A percentile compares a stretch with the other conserved stretches of the same genome.
phyloP scores from a whole-genome alignment of 495 filamentous ascomycete species.

The Aspergillus funiculosus region DNA sequence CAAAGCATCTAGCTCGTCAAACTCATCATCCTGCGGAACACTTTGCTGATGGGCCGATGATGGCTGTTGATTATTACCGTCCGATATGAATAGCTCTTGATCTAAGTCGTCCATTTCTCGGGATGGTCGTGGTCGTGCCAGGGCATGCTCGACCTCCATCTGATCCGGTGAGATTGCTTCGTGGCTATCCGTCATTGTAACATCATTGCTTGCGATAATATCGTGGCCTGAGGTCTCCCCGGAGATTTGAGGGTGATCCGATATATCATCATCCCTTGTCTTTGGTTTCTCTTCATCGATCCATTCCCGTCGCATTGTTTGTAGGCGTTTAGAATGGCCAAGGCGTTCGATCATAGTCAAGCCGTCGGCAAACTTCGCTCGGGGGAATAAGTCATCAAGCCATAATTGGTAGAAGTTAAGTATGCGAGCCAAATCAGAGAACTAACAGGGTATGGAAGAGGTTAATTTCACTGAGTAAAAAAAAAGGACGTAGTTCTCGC shows the following conservation, averaged over 20 bases:
- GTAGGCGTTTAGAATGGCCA: slow-evolving; percentile 72
- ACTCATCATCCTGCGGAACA: slow-evolving; percentile 28
- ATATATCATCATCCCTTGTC: slow-evolving; percentile 3
- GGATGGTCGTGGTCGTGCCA: neutral
- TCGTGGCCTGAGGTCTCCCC: neutral
- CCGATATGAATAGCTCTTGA: slow-evolving; percentile 26
- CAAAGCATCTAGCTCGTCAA: slow-evolving; percentile 37
- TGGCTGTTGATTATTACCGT: slow-evolving; percentile 15
- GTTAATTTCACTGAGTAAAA: neutral
- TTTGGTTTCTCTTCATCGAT: slow-evolving; percentile 63
- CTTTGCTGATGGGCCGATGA: slow-evolving; percentile 4
- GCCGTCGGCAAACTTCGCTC: slow-evolving; percentile 88
- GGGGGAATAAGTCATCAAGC: slow-evolving; percentile 94
- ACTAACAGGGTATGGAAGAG: slow-evolving; percentile 45
- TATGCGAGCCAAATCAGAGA: slow-evolving; percentile 73
- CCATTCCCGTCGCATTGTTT: slow-evolving; percentile 73
- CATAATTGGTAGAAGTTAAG: slow-evolving; percentile 91
- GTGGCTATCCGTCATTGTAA: neutral
- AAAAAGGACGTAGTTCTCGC: no score
- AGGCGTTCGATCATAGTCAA: slow-evolving; percentile 88
- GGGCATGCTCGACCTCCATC: neutral
- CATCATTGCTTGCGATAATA: neutral
- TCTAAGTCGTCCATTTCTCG: slow-evolving; percentile 1
- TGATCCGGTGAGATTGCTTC: neutral
- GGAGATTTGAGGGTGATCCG: neutral